phyloP scores from a whole-genome alignment of 2,329 filamentous ascomycete genomes.

The Colletotrichum camelliae region DNA sequence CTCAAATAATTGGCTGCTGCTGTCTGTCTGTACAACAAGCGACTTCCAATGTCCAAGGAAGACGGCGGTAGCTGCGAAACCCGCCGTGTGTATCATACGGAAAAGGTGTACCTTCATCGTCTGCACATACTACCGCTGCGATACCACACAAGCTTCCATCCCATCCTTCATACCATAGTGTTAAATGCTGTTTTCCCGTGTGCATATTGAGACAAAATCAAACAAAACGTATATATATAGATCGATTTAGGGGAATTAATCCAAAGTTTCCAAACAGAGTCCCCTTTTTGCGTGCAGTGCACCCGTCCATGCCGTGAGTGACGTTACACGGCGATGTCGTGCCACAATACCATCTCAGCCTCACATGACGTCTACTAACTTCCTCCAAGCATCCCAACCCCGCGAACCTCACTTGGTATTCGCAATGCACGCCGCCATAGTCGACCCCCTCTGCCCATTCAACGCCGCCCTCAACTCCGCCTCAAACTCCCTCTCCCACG shows the following conservation, averaged over 20 bases:
- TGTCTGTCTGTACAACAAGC: not conserved
- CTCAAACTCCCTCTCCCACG: constrained; percentile 11
- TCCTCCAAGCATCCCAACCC: too few relatives aligned
- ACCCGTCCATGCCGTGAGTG: not conserved
- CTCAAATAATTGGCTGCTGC: not conserved
- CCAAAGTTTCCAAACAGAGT: not conserved
- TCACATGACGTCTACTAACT: not conserved
- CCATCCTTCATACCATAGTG: constrained; percentile 1
- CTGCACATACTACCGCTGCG: not conserved
- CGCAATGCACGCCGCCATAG: not conserved
- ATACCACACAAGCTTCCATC: not conserved
- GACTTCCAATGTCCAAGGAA: not conserved
- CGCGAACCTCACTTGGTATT: not conserved
- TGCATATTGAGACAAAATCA: constrained; percentile 9
- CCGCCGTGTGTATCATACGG: not conserved
- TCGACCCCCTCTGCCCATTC: not conserved
- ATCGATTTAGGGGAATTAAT: not conserved
- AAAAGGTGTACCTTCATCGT: not conserved
- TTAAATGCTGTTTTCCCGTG: constrained; percentile 6
- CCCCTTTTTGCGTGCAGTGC: too few relatives aligned
- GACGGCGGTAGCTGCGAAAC: not conserved
- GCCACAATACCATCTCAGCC: not conserved
- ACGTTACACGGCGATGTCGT: not conserved
- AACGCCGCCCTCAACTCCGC: constrained; percentile 7
- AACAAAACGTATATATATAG: not conserved